Evolutionary conservation across 2,329 filamentous ascomycete genomes (phyloP).

Genomic region (Pseudopithomyces chartarum): DNA sequence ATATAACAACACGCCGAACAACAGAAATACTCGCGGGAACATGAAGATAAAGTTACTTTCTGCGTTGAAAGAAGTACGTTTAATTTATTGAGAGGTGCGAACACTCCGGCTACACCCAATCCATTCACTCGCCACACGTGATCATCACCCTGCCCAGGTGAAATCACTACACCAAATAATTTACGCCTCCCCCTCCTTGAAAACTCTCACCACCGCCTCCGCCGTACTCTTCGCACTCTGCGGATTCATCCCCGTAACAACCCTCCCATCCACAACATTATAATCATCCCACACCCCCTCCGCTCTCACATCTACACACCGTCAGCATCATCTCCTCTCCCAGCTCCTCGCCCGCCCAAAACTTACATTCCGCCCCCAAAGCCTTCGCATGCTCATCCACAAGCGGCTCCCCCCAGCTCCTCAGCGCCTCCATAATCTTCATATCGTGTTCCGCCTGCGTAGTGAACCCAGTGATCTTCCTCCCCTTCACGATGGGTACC

Average conservation of each 20-base stretch:
- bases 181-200: background rate
- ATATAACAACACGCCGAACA: too few species aligned
- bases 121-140: too few species aligned
- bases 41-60: too few species aligned
- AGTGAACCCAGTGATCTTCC: conserved; percentile 48
- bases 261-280: conserved; percentile 37
- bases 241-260: conserved; percentile 46
- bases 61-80: too few species aligned
- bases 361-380: conserved; percentile 39
- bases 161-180: too few species aligned
- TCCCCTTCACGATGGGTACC: conserved; percentile 41
- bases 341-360: too few species aligned
- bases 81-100: too few species aligned
- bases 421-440: conserved; percentile 41
- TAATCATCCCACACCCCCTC: conserved; percentile 36
- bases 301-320: conserved; percentile 24
- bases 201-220: conserved; percentile 22
- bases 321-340: background rate
- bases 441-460: conserved; percentile 43
- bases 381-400: conserved; percentile 37
- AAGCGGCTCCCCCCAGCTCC: conserved; percentile 29
- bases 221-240: conserved; percentile 42
- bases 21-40: too few species aligned
- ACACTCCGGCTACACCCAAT: too few species aligned
- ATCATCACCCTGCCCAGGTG: too few species aligned